These are phyloP conservation scores for Dendrobium chrysotoxum DNA, from an alignment of 106 monocot species.

Conservation along the genomic window DNA sequence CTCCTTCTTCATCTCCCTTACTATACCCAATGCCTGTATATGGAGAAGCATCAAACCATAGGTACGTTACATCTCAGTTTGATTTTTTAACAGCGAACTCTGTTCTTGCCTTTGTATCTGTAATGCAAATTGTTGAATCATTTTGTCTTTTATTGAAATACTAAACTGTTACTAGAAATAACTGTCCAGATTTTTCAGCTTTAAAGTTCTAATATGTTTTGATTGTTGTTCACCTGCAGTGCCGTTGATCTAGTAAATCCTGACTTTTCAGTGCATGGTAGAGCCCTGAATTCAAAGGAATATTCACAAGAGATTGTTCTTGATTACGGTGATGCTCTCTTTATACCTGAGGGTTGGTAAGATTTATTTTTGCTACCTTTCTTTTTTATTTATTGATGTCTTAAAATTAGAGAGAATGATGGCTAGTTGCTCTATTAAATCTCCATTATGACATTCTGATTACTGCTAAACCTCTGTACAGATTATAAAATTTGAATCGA, in stretches of 20 bases:
- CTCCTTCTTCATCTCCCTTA: slow-evolving; percentile 65
- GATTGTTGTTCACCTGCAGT: slow-evolving; percentile 32
- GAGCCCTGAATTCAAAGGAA: slow-evolving; percentile 47
- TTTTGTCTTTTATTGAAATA: not conserved
- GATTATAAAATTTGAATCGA: not conserved
- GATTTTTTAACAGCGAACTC: not conserved
- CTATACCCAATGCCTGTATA: slow-evolving; percentile 86
- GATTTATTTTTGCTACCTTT: not conserved
- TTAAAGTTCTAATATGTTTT: not conserved
- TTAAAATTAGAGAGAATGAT: not conserved
- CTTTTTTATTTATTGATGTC: not conserved
- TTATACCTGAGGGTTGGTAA: slow-evolving; percentile 99
- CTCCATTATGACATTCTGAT: not conserved
- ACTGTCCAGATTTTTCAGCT: not conserved
- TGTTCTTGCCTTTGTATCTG: not conserved
- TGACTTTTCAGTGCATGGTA: slow-evolving; percentile 48
- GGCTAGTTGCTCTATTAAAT: too few relatives aligned
- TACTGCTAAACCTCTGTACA: not conserved
- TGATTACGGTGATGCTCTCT: slow-evolving; percentile 79
- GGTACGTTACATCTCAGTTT: slow-evolving; percentile 34
- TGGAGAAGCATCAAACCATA: slow-evolving; percentile 98
- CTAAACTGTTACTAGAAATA: not conserved
- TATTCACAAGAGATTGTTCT: slow-evolving; percentile 66
- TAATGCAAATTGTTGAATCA: not conserved
- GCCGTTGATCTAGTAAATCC: slow-evolving; percentile 59